phyloP scores from a whole-genome alignment of 1,284 basidiomycete genomes.

The Ceraceosorus guamensis region DNA sequence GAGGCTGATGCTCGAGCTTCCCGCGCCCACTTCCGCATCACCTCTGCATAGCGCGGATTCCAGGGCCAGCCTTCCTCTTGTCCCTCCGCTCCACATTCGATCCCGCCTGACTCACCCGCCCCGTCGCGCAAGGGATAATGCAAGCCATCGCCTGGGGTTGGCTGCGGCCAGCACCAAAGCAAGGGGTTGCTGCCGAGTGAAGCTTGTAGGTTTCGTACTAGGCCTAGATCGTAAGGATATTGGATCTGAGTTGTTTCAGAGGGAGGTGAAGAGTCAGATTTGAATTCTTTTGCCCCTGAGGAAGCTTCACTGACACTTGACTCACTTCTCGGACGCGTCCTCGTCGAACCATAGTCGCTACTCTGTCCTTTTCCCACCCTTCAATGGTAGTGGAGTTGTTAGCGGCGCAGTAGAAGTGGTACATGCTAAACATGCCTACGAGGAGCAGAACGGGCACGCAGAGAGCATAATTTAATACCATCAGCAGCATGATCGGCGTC shows the following conservation, averaged over 20 bases:
- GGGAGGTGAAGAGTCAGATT: neutral
- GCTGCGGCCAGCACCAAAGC: slow-evolving; percentile 72
- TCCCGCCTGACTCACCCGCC: slow-evolving; percentile 69
- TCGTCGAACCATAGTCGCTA: slow-evolving; percentile 70
- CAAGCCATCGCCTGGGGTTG: slow-evolving; percentile 62
- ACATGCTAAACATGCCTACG: slow-evolving; percentile 69
- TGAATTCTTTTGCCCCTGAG: neutral
- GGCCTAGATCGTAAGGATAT: slow-evolving; percentile 82
- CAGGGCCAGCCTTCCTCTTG: slow-evolving; percentile 38
- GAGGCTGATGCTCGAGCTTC: neutral
- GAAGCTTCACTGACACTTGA: slow-evolving; percentile 1
- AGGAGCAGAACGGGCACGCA: slow-evolving; percentile 76
- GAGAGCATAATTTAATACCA: slow-evolving; percentile 77
- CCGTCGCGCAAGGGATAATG: slow-evolving; percentile 64
- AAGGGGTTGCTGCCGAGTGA: slow-evolving; percentile 68
- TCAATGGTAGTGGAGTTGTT: slow-evolving; percentile 92
- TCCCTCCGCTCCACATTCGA: slow-evolving; percentile 20
- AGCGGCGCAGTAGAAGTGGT: slow-evolving; percentile 74
- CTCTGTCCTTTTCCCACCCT: slow-evolving; percentile 94
- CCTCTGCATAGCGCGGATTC: slow-evolving; percentile 3
- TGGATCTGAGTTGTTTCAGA: slow-evolving; percentile 57
- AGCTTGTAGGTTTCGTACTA: slow-evolving; percentile 62
- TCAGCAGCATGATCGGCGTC: slow-evolving; percentile 66
- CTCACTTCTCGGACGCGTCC: slow-evolving; percentile 76
- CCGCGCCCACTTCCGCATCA: slow-evolving; percentile 10